Evolutionary conservation across 805 yeast species (phyloP).

Genomic region (Candida manassasensis): DNA sequence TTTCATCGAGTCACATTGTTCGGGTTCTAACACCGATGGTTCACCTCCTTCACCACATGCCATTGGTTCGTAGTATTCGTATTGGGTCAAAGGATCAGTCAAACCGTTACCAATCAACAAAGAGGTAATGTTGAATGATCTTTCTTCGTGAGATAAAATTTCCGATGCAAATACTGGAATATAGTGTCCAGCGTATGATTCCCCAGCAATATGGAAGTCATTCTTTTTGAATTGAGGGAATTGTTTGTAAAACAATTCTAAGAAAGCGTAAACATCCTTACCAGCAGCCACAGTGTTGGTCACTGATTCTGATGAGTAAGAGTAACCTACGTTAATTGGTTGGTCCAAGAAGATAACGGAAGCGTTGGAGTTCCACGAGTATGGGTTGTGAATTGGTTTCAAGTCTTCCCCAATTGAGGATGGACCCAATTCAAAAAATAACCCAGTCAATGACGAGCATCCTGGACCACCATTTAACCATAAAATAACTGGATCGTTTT

Average conservation of each 20-base stretch:
- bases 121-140: slow-evolving; percentile 57
- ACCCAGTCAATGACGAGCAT: slow-evolving; percentile 31
- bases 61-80: slow-evolving; percentile 82
- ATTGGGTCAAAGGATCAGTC: slow-evolving; percentile 79
- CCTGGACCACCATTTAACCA: slow-evolving; percentile 38
- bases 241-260: slow-evolving; percentile 33
- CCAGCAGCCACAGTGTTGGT: slow-evolving; percentile 30
- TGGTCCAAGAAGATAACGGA: slow-evolving; percentile 39
- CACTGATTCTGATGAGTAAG: slow-evolving; percentile 28
- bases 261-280: slow-evolving; percentile 32
- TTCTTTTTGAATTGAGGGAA: slow-evolving; percentile 27
- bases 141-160: slow-evolving; percentile 37
- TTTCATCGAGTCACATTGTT: slow-evolving; percentile 63
- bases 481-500: slow-evolving; percentile 29
- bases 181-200: slow-evolving; percentile 45
- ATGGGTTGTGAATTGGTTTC: slow-evolving; percentile 27
- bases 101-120: slow-evolving; percentile 91
- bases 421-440: slow-evolving; percentile 33
- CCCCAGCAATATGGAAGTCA: slow-evolving; percentile 38
- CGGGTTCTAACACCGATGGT: slow-evolving; percentile 65
- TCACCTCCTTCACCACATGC: slow-evolving; percentile 90
- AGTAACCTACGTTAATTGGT: slow-evolving; percentile 32
- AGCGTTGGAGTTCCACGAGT: slow-evolving; percentile 31
- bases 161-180: slow-evolving; percentile 43
- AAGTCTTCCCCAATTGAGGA: slow-evolving; percentile 23